phyloP scores from a whole-genome alignment of 2,329 filamentous ascomycete genomes.

The Huntiella savannae region DNA sequence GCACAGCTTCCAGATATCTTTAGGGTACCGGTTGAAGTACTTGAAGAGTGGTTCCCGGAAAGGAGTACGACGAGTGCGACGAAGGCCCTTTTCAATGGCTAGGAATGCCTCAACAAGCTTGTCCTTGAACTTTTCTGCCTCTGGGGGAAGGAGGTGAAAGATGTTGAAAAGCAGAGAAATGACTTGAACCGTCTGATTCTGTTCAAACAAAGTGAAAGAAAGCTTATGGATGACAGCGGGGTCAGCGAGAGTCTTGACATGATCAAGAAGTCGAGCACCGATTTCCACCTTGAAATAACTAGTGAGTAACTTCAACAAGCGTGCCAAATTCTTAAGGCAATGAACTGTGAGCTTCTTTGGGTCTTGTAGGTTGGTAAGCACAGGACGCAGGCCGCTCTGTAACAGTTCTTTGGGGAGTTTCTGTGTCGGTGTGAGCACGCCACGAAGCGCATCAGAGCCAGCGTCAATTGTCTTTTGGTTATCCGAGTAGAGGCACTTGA shows the following conservation, averaged over 20 bases:
- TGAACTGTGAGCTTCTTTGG: conserved; percentile 76
- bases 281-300: conserved; percentile 99
- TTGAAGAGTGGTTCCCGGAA: conserved; percentile 81
- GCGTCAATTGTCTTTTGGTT: conserved; percentile 84
- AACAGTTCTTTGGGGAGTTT: conserved; percentile 90
- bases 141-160: conserved; percentile 83
- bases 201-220: conserved; percentile 87
- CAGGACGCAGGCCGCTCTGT: conserved; percentile 81
- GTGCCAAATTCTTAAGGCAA: conserved; percentile 76
- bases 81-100: conserved; percentile 65
- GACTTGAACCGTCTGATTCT: conserved; percentile 82
- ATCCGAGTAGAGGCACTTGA: conserved; percentile 90
- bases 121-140: conserved; percentile 80
- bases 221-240: conserved; percentile 64
- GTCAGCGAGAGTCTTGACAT: conserved; percentile 81
- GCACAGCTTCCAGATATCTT: conserved; percentile 69
- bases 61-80: conserved; percentile 75
- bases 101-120: conserved; percentile 79
- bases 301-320: conserved; percentile 74
- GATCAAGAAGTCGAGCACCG: conserved; percentile 76
- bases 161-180: conserved; percentile 91
- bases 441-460: conserved; percentile 75
- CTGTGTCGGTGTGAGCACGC: conserved; percentile 70
- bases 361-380: conserved; percentile 92
- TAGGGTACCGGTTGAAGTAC: conserved; percentile 83